Base-by-base conservation (phyloP, 805 yeast species). In the Saccharomycopsis sp. region DNA sequence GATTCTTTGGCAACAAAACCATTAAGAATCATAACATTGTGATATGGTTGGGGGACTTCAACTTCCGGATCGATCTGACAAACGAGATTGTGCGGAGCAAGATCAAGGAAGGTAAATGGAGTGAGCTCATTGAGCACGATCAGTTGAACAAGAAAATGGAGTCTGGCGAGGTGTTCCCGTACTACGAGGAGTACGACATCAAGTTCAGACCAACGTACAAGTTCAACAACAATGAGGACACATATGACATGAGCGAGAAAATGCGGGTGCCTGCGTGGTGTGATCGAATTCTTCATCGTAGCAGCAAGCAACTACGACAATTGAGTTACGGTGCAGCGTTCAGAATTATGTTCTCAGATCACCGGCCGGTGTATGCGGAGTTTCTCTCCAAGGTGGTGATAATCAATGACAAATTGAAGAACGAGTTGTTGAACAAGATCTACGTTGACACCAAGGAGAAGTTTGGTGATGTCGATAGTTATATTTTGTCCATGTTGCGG, bases 211-310 rank as follows among this genome's bases (percentile, higher is more conserved):
- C 99, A 4, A 92, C 99, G 0, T 92, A 92, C 61, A 92, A 92
- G 56, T 92, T 80, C 57, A 95, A 92, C 56, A 81, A 84, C 36
- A 94, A 94, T 4, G 80, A 94, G 0, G 73, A 71, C 35, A 61
- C 55, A 2, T 92, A 88, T 56, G 99, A 92, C 57, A 73, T 94
- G 0, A 79, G 94, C 30, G 97, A 89, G 53, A 92, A 92, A 59
- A 79, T 77, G 59, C 73, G 99, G 48, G 77, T 84, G 9, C 99
- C 98, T 1, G 94, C 98, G 0, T 92, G 98, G 98, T 88, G 97
- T 2, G 99, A 92, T 62, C 64, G 98, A 43, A 77, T 89, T 23
- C 59, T 88, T 36, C 78, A 76, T 53, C 64, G 81, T 19, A 77
- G 82, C 12, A 62, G 63, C n/a, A 65, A 70, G 8, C 37, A 34